phyloP scores from a whole-genome alignment of 257 asterid species.

The Linderniella brevidens region DNA sequence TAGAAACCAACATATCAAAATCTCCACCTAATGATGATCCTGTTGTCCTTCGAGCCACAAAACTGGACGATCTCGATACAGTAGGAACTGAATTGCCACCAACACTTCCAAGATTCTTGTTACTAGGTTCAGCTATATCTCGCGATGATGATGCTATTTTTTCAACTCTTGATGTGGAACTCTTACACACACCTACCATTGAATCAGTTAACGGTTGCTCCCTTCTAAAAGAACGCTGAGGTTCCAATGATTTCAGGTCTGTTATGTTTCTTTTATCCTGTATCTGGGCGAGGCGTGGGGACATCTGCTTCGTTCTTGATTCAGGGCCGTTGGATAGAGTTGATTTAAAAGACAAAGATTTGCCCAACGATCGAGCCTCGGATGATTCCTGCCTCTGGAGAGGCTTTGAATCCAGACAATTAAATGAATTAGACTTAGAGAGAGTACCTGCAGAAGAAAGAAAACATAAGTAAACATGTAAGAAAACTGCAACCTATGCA shows the following conservation, averaged over 20 bases:
- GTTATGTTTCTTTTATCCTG: conserved; percentile 40
- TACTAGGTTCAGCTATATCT: no score
- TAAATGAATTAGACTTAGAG: conserved; percentile 66
- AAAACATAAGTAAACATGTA: conserved; percentile 34
- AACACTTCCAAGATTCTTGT: no score
- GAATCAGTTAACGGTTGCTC: conserved; percentile 27
- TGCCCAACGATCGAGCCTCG: conserved; percentile 49
- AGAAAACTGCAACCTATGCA: conserved; percentile 15
- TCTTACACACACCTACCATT: conserved; percentile 18
- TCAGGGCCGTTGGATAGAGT: conserved; percentile 38
- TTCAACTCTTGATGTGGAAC: conserved; percentile 30
- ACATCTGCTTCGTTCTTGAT: conserved; percentile 50
- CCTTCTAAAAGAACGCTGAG: conserved; percentile 34
- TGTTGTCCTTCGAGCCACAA: conserved; percentile 33
- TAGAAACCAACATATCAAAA: no score
- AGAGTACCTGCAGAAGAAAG: conserved; percentile 43
- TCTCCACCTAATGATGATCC: conserved; percentile 30
- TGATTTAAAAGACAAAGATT: conserved; percentile 61
- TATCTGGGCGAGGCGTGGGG: conserved; percentile 33
- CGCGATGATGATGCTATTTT: conserved; percentile 24
- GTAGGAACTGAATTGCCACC: conserved; percentile 18
- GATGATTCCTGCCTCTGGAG: conserved; percentile 54
- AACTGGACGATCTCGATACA: conserved; percentile 41
- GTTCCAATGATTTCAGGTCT: conserved; percentile 38
- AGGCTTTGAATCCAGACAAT: conserved; percentile 38